Evolutionary conservation across 1,139 yeast species (phyloP), one percentile per base, ranked within the genome.

Genomic region (Pichia sp.): DNA sequence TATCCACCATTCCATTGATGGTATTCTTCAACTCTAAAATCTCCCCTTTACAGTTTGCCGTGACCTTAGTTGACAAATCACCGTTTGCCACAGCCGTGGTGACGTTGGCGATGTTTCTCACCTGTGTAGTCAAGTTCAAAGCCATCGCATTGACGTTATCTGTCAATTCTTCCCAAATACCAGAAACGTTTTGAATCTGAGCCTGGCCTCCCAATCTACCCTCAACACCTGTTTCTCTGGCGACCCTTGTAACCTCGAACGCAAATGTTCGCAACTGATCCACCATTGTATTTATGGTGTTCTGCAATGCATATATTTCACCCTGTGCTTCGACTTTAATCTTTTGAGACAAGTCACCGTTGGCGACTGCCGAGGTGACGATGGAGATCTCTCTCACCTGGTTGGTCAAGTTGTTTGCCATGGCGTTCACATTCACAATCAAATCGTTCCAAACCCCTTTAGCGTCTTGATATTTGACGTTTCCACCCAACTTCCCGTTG

Each of bases 11-110:
- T 74, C 85, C 87, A 75, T 83, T 87, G 68, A 88, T 88, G 2
- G 95, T 88, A 53, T 84, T 77, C 69, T 89, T 89, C 70, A 89
- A 81, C 62, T 87, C 88, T 62, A 88, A 73, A 52, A 89, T 87
- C 70, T 89, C 96, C 54, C 96, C 96, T 68, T 87, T 86, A 75
- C 96, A 89, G 67, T 87, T 88, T 31, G 95, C 96, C 3, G 93
- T 85, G 50, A 89, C 95, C 67, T 87, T 88, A 64, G 88, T 87
- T 8, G 90, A 84, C 62, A 89, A 73, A 65, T 89, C 95, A 59
- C 96, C 96, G 61, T 85, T 81, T n/a, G 96, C 96, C 31, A 89
- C 96, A 4, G 96, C 96, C 23, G 96, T 87, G 6, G 96, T 89
- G 56, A 89, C 96, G 65, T 87, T 88, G 40, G 95, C 96, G 62